phyloP scores from a whole-genome alignment of 2,329 filamentous ascomycete species.

The Amylocarpus encephaloides region DNA sequence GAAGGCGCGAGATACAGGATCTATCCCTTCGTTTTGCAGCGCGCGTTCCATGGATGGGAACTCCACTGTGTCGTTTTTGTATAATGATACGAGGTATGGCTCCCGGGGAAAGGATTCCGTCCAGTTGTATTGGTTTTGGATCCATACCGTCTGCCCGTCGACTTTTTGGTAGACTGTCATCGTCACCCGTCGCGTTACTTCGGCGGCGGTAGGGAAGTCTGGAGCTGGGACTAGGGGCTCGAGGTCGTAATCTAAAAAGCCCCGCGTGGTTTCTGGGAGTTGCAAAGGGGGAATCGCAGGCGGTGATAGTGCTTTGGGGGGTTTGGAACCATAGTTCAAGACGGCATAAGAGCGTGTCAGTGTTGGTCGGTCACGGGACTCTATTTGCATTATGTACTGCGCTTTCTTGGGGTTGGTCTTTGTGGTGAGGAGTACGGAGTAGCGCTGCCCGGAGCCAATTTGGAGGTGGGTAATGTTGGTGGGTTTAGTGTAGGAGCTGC shows the following conservation, averaged over 20 bases:
- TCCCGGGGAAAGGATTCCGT: slow-evolving; percentile 28
- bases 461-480: slow-evolving; percentile 38
- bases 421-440: slow-evolving; percentile 41
- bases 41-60: slow-evolving; percentile 40
- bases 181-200: slow-evolving; percentile 34
- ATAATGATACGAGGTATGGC: slow-evolving; percentile 42
- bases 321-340: background rate
- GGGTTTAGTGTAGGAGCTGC: slow-evolving; percentile 36
- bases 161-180: slow-evolving; percentile 30
- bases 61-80: slow-evolving; percentile 31
- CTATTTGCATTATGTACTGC: slow-evolving; percentile 1
- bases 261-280: background rate
- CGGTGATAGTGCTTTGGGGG: background rate
- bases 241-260: background rate
- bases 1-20: slow-evolving; percentile 36
- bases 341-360: background rate
- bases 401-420: slow-evolving; percentile 29
- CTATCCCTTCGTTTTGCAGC: slow-evolving; percentile 36
- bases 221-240: background rate
- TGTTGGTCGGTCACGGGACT: background rate
- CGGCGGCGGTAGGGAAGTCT: slow-evolving; percentile 16
- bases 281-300: background rate
- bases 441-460: slow-evolving; percentile 44
- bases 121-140: slow-evolving; percentile 33
- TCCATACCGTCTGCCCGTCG: slow-evolving; percentile 22